phyloP scores from a whole-genome alignment of 352 stramenopile genomes.

The Phytophthora quininea region DNA sequence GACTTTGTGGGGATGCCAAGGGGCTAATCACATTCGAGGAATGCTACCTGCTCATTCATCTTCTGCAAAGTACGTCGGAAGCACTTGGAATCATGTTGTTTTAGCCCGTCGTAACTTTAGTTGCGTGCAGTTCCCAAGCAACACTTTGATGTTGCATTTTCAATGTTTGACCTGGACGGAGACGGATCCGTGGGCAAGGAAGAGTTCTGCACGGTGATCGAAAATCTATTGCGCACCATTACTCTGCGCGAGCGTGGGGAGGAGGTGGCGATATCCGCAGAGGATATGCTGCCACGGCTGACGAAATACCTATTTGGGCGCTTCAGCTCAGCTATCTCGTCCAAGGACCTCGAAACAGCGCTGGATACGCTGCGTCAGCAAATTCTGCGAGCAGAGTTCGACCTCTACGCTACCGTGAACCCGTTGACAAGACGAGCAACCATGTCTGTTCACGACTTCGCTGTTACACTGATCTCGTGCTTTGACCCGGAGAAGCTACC shows the following conservation, averaged over 20 bases:
- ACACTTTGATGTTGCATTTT: conserved; percentile 82
- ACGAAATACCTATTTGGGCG: conserved; percentile 71
- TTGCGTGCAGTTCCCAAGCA: conserved; percentile 60
- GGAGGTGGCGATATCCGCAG: conserved; percentile 37
- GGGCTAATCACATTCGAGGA: conserved; percentile 84
- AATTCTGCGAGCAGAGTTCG: conserved; percentile 73
- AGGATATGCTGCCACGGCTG: conserved; percentile 57
- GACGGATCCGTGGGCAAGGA: conserved; percentile 76
- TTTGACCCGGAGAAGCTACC: conserved; percentile 73
- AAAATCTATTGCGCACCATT: conserved; percentile 62
- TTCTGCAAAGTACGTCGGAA: conserved; percentile 63
- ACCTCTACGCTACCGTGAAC: conserved; percentile 65
- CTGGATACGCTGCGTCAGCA: conserved; percentile 63
- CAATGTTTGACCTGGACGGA: conserved; percentile 81
- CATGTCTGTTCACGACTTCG: conserved; percentile 82
- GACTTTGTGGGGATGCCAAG: conserved; percentile 77
- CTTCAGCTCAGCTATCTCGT: conserved; percentile 62
- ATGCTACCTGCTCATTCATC: conserved; percentile 78
- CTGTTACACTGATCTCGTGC: conserved; percentile 74
- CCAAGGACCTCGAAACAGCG: conserved; percentile 52
- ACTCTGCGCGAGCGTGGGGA: conserved; percentile 29
- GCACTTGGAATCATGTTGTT: too few relatives aligned
- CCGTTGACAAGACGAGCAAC: conserved; percentile 45
- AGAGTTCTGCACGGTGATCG: conserved; percentile 78
- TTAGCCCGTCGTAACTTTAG: too few relatives aligned